Percentiles rank a stretch among this genome's conserved stretches.
Conservation (phyloP, 2,329 filamentous ascomycete species). For the Albophoma yamanashiensis region DNA sequence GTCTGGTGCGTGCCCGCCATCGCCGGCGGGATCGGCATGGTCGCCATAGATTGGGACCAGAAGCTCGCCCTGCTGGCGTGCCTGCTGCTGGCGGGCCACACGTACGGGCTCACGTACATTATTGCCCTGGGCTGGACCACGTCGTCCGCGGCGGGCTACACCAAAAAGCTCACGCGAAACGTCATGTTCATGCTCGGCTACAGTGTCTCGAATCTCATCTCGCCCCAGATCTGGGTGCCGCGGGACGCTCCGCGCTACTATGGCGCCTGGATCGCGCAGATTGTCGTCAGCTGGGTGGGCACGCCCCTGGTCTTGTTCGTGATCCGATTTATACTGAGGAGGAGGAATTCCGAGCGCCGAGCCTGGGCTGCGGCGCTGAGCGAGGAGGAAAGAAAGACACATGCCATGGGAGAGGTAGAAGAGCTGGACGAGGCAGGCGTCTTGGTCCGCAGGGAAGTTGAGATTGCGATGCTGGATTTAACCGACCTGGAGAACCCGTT, state of each 20-base stretch:
- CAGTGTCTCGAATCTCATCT: constrained; percentile 22
- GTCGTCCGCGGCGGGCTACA: constrained; percentile 24
- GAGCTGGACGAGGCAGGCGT: constrained; percentile 16
- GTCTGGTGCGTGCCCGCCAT: background rate
- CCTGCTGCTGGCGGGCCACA: background rate
- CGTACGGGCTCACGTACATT: background rate
- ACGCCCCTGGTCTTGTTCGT: background rate
- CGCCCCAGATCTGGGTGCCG: constrained; percentile 23
- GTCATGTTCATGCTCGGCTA: constrained; percentile 28
- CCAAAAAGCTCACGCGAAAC: constrained; percentile 31
- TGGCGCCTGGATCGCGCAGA: constrained; percentile 5
- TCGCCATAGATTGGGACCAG: background rate
- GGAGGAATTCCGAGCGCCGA: background rate
- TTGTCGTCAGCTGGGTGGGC: background rate
- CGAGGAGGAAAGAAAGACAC: background rate
- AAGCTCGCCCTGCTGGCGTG: background rate
- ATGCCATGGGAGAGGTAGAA: background rate
- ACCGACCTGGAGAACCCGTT: constrained; percentile 27
- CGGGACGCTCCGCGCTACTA: constrained; percentile 16
- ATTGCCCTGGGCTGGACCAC: constrained; percentile 7
- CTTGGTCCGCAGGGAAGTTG: constrained; percentile 18
- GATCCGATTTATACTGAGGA: background rate
- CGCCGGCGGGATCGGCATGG: background rate
- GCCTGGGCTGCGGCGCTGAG: background rate
- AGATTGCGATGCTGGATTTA: constrained; percentile 24